Base-by-base conservation (phyloP, 1,284 basidiomycete genomes). In the Polyporus tsugae region DNA sequence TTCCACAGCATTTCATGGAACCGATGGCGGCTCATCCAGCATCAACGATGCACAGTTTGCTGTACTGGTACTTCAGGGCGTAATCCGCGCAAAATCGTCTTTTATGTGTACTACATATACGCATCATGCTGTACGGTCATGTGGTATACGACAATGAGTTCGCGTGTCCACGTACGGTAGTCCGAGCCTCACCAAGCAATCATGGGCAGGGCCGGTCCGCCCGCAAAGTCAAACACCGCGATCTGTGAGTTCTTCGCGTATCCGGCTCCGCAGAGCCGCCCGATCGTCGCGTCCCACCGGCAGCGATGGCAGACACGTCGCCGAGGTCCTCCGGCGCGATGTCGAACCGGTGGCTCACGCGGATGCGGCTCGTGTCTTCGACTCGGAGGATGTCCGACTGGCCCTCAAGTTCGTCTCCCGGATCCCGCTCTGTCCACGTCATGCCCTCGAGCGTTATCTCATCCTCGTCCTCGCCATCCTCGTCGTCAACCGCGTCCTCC, bases 211-310 rank as follows among this genome's bases (percentile, higher is more conserved):
- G 1, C 19, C 2, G 82, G 82, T 0, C 77, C 76, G 60, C 76
- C 76, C 6, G 82, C 78, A 52, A 83, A 81, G 71, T 85, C 84
- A 46, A 83, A 72, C 46, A 85, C 78, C 59, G 77, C 75, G 9
- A 84, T 69, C 25, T 68, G 57, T 3, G 72, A 58, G 33, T 52
- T n/a, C n/a, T 74, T 69, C 19, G 78, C 76, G 11, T 75, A 77
- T 60, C 78, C 79, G 19, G 83, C 74, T 29, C 29, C 29, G 70
- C 80, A 82, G 11, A 84, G 74, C 6, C 83, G 76, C 4, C 84
- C 83, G 2, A 79, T 82, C 35, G 78, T 79, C 67, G 85, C 84
- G 72, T 85, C 84, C 82, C 83, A 85, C 10, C 29, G 29, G 29
- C n/a, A n/a, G 81, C 78, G 46, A 83, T 75, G 17, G 80, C 73